Evolutionary conservation across 495 filamentous ascomycete genomes (phyloP).

Genomic region (Aspergillus biplanus): DNA sequence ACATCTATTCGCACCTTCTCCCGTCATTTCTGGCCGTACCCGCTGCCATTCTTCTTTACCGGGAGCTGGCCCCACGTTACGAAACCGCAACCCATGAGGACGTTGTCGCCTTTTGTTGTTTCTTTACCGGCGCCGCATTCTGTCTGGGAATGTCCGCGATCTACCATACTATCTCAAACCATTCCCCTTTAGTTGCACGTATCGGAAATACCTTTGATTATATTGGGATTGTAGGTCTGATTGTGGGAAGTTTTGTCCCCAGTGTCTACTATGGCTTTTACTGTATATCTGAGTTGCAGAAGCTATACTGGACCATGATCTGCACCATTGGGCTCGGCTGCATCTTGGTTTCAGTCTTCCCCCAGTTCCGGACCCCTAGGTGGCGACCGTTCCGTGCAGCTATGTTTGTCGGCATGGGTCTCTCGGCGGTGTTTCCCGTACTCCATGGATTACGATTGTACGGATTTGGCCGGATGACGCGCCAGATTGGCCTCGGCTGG

Average conservation of each 20-base stretch:
- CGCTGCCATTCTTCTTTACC: conserved; percentile 48
- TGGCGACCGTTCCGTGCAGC: conserved; percentile 84
- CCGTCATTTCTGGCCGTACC: conserved; percentile 46
- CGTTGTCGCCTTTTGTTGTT: conserved; percentile 72
- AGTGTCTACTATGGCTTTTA: conserved; percentile 87
- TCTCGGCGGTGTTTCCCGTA: conserved; percentile 81
- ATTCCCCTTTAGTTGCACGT: conserved; percentile 59
- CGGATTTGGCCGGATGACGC: conserved; percentile 58
- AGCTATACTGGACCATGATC: conserved; percentile 79
- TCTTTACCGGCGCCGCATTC: conserved; percentile 73
- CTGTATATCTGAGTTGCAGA: conserved; percentile 63
- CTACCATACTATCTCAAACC: conserved; percentile 73
- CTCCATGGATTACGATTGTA: conserved; percentile 71
- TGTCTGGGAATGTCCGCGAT: conserved; percentile 87
- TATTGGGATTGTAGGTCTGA: conserved; percentile 85
- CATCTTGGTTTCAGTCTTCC: conserved; percentile 71
- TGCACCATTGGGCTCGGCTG: conserved; percentile 74
- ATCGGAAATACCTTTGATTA: conserved; percentile 84
- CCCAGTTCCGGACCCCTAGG: conserved; percentile 77
- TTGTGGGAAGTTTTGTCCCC: conserved; percentile 85
- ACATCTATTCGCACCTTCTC: conserved; percentile 88
- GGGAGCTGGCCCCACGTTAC: conserved; percentile 65
- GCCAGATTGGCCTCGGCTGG: conserved; percentile 82
- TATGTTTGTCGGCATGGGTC: conserved; percentile 90
- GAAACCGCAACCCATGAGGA: conserved; percentile 65